These are phyloP conservation scores for Suhomyces vadensis DNA, from an alignment of 805 yeast species.

Conservation along the genomic window DNA sequence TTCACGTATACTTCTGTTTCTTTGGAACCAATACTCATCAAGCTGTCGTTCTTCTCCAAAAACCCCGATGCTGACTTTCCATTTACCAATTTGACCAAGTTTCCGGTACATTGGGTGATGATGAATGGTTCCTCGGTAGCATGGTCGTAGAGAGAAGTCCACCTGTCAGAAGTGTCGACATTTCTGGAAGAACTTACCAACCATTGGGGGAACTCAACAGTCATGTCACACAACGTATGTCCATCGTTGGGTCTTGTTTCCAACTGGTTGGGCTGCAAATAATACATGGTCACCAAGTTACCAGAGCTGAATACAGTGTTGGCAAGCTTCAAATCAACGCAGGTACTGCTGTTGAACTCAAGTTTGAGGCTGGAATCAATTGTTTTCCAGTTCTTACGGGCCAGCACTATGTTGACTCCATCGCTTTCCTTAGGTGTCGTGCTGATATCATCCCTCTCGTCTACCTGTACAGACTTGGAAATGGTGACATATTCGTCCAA, in stretches of 20 bases:
- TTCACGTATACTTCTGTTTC: constrained; percentile 45
- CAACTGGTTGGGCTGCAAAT: constrained; percentile 21
- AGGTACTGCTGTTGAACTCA: constrained; percentile 6
- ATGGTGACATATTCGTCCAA: constrained; percentile 25
- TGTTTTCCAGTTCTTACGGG: constrained; percentile 40
- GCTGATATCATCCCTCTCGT: constrained; percentile 25
- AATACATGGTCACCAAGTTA: constrained; percentile 36
- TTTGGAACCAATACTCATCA: constrained; percentile 42
- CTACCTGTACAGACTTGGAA: constrained; percentile 18
- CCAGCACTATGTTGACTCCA: constrained; percentile 36
- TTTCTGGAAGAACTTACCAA: constrained; percentile 6
- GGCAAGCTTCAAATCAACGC: constrained; percentile 32
- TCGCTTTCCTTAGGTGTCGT: constrained; percentile 31
- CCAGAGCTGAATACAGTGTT: constrained; percentile 42
- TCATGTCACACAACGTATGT: constrained; percentile 29
- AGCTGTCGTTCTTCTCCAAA: constrained; percentile 46
- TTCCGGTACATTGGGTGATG: constrained; percentile 55
- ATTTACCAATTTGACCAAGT: constrained; percentile 59
- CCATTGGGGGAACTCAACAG: constrained; percentile 23
- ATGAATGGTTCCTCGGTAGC: constrained; percentile 27
- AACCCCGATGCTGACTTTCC: constrained; percentile 56
- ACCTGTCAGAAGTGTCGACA: constrained; percentile 23
- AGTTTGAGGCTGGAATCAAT: constrained; percentile 27
- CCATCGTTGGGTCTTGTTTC: constrained; percentile 25
- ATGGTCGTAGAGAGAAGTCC: constrained; percentile 32